Percentiles rank a stretch among this genome's conserved stretches.
Evolutionary conservation across 805 yeast species (phyloP).

Genomic region (Ogataea nakhonphanomensis): DNA sequence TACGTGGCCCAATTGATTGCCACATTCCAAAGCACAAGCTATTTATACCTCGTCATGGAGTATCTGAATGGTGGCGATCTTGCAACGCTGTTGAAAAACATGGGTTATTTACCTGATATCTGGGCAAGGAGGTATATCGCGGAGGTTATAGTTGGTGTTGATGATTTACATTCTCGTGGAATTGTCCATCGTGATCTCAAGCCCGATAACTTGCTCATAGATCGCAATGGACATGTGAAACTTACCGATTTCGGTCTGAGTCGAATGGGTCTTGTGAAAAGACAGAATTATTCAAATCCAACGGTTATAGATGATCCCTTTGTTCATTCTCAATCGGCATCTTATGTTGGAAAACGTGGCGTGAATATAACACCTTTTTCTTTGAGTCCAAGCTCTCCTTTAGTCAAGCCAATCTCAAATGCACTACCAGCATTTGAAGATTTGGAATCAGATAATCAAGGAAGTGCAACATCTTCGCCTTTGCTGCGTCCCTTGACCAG

Average conservation of each 20-base stretch:
- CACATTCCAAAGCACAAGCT: slow-evolving; percentile 85
- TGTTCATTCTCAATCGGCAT: slow-evolving; percentile 14
- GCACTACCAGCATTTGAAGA: slow-evolving; percentile 18
- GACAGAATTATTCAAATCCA: slow-evolving; percentile 48
- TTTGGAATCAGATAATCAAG: slow-evolving; percentile 22
- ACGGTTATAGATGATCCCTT: slow-evolving; percentile 21
- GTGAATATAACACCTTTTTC: slow-evolving; percentile 28
- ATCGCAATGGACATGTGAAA: slow-evolving; percentile 82
- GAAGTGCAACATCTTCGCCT: slow-evolving; percentile 44
- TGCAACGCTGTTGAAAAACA: slow-evolving; percentile 75
- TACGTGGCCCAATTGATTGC: slow-evolving; percentile 87
- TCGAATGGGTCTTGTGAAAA: slow-evolving; percentile 79
- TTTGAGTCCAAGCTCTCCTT: slow-evolving; percentile 25
- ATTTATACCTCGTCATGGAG: slow-evolving; percentile 92
- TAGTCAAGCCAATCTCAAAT: slow-evolving; percentile 19
- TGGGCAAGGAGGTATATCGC: slow-evolving; percentile 88
- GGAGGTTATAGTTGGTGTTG: slow-evolving; percentile 87
- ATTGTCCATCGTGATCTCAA: slow-evolving; percentile 93
- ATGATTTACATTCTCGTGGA: slow-evolving; percentile 82
- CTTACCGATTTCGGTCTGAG: slow-evolving; percentile 94
- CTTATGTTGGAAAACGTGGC: slow-evolving; percentile 13
- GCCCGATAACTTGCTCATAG: slow-evolving; percentile 90
- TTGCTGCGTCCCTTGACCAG: slow-evolving; percentile 44
- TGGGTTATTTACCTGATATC: slow-evolving; percentile 78
- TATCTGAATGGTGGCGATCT: slow-evolving; percentile 95